Evolutionary conservation across 1,284 basidiomycete species (phyloP), one percentile per base, ranked within the genome.

Genomic region (Cystobasidium sp.): DNA sequence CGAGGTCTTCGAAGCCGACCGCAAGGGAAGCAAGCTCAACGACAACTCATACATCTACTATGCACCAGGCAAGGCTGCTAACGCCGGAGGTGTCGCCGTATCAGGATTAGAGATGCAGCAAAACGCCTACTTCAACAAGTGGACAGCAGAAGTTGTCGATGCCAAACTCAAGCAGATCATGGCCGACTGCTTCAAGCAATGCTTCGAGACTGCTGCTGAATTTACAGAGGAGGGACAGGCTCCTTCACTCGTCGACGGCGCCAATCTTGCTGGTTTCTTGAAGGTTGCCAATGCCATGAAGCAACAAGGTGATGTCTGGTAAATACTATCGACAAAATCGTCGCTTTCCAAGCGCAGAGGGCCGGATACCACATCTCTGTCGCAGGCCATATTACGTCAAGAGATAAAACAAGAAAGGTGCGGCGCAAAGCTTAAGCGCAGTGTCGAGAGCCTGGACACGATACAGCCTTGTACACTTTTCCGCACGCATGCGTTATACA

Each of bases 51-150:
- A 83, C 77, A 84, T 87, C 71, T 90, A 88, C 88, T 90, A 90
- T 83, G 89, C 88, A 24, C 89, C 90, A 68, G 89, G 89, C 75
- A 91, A 85, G 82, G 89, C 89, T 61, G 87, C 88, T 82, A 90
- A 90, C 84, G 86, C 86, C 76, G 88, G 89, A 83, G 82, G 82
- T 79, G 82, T 83, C 20, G 82, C 83, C 18, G 88, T 90, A 24
- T 88, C 87, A 20, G 89, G 88, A 74, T 87, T 92, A 77, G 91
- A 92, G 85, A 91, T 92, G 90, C 88, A 89, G 10, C 90, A 92
- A 84, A 90, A 91, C 85, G 89, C 88, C 79, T 87, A 88, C 78
- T 85, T 89, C 56, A 84, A 89, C 56, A 84, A 85, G 65, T 91
- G 89, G 89, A 83, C 87, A n/a, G 84, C 85, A 74, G 84, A 86